Base-by-base conservation (phyloP, 2,329 filamentous ascomycete species). In the Stemphylium beticola region DNA sequence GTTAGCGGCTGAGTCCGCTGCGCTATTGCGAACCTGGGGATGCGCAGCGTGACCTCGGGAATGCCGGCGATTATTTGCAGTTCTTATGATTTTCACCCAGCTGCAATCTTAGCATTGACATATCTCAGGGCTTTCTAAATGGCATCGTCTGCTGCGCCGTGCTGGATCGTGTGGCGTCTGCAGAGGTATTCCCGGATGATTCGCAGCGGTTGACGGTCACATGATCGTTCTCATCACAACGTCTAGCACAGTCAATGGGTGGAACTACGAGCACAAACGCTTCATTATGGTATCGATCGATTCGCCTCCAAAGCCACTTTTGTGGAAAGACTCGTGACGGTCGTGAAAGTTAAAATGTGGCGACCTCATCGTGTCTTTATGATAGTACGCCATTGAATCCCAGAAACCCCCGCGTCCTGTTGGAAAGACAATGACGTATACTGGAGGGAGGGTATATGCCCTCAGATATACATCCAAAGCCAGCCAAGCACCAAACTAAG, bases 241-340 rank as follows among this genome's bases (percentile, higher is more conserved):
- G 17, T 18, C 33, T 1, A 40, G 4, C 29, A 33, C 15, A 7
- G 7, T 31, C n/a, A 26, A 11, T 11, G 9, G 14, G 14, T 31
- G 10, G n/a, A 29, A 14, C 7, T 36, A 31, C 20, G 22, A 57
- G 46, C 46, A 50, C 40, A 24, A 50, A 50, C 45, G 29, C 49
- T 56, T 59, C 29, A 61, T 59, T 59, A 45, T 49, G 34, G 38
- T 58, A 57, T 57, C 53, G 40, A 40, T 32, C 36, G 37, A 38
- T 44, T 42, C 53, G 51, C 51, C 55, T 54, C 44, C 42, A 60
- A 40, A 55, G 53, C 52, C 55, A 57, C 31, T 44, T 56, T 61
- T 55, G 58, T 58, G 55, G 53, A 54, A 64, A 69, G 57, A 68
- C 61, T 65, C 62, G 63, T 66, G 36, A 54, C 54, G 50, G 52